Conservation (phyloP, 1,284 basidiomycete species). For the Mycosarcoma maydis region DNA sequence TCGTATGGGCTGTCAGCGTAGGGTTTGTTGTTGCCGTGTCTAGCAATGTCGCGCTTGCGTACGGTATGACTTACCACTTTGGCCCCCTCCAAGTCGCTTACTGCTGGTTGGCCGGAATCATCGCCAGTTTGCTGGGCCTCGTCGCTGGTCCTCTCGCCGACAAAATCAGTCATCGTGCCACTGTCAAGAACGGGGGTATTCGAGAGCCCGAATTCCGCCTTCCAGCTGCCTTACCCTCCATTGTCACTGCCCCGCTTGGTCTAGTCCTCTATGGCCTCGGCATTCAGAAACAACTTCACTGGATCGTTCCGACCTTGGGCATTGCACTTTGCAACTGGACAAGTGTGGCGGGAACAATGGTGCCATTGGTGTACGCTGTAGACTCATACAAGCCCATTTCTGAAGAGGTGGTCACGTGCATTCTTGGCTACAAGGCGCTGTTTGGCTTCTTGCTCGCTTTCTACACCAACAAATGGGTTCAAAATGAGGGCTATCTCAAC, state of each 20-base stretch:
- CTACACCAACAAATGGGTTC: constrained; percentile 35
- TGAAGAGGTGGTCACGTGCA: constrained; percentile 12
- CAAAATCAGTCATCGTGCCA: neutral
- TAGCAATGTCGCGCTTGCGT: constrained; percentile 24
- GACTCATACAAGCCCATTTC: constrained; percentile 33
- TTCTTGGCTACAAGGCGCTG: constrained; percentile 17
- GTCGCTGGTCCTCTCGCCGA: constrained; percentile 7
- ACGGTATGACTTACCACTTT: constrained; percentile 15
- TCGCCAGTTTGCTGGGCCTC: constrained; percentile 13
- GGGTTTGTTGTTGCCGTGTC: constrained; percentile 25
- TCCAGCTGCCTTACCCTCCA: constrained; percentile 4
- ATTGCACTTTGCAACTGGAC: constrained; percentile 12
- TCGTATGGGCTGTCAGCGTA: constrained; percentile 15
- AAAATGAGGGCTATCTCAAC: constrained; percentile 10
- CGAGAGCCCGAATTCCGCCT: constrained; percentile 32
- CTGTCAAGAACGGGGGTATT: constrained; percentile 9
- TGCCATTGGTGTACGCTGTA: constrained; percentile 18
- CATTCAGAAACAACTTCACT: constrained; percentile 15
- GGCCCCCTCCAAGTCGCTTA: constrained; percentile 4
- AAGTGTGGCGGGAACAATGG: constrained; percentile 8
- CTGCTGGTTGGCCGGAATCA: constrained; percentile 11
- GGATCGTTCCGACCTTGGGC: constrained; percentile 29
- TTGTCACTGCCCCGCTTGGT: constrained; percentile 14
- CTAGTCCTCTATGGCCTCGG: constrained; percentile 25
- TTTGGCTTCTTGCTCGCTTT: constrained; percentile 36